These are phyloP conservation scores for Panicum hallii DNA, from an alignment of 202 grass and related monocot genomes.

Conservation along the genomic window DNA sequence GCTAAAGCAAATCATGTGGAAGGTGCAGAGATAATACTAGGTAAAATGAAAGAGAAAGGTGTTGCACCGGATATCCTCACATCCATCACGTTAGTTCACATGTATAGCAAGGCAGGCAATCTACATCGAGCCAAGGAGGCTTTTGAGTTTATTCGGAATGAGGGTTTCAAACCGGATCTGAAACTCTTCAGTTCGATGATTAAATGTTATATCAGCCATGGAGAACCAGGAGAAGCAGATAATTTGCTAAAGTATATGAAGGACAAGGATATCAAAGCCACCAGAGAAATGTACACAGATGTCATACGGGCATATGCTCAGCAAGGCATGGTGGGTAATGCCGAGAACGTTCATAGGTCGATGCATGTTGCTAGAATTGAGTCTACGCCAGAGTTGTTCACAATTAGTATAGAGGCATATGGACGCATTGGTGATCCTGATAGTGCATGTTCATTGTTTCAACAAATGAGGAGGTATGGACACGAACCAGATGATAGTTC, in stretches of 20 bases:
- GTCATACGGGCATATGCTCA: conserved; percentile 63
- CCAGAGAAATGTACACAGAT: conserved; percentile 59
- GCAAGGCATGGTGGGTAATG: conserved; percentile 36
- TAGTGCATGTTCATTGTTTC: conserved; percentile 49
- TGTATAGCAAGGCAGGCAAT: conserved; percentile 80
- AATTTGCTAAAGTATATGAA: conserved; percentile 53
- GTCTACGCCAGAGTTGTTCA: conserved; percentile 53
- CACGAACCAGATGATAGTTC: conserved; percentile 74
- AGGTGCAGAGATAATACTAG: conserved; percentile 76
- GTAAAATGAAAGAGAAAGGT: conserved; percentile 75
- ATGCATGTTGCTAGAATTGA: conserved; percentile 53
- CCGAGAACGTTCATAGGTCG: neutral
- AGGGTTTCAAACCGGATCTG: conserved; percentile 65
- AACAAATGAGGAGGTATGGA: conserved; percentile 53
- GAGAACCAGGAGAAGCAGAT: conserved; percentile 56
- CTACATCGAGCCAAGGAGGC: conserved; percentile 64
- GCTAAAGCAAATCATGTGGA: conserved; percentile 62
- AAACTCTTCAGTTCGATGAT: conserved; percentile 78
- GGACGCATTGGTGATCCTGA: conserved; percentile 37
- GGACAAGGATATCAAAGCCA: conserved; percentile 42
- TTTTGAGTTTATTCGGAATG: conserved; percentile 58
- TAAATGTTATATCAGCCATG: conserved; percentile 59
- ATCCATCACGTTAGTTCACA: conserved; percentile 70
- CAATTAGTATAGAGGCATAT: conserved; percentile 63
- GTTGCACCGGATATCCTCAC: conserved; percentile 68